A percentile compares a stretch with the other conserved stretches of the same genome.
phyloP scores from a whole-genome alignment of 371 early-diverging fungal genomes.

The Blakeslea trispora region DNA sequence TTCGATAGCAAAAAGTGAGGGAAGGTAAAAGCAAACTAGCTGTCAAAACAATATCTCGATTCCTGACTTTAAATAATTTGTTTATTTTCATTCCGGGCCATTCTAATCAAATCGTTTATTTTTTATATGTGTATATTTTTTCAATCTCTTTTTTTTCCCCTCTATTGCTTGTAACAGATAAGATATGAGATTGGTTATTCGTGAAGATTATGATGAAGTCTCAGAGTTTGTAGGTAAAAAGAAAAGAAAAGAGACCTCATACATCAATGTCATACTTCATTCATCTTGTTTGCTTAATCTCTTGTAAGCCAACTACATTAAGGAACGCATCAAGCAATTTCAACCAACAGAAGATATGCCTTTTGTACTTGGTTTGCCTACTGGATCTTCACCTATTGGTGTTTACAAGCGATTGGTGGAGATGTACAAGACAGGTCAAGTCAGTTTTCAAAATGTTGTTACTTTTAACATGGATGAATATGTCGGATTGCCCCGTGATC shows the following conservation, averaged over 20 bases:
- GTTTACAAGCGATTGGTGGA: constrained; percentile 63
- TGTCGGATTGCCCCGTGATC: constrained; percentile 65
- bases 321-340: constrained; percentile 71
- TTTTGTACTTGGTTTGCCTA: constrained; percentile 84
- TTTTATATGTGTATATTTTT: too few species aligned
- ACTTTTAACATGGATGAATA: constrained; percentile 71
- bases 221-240: constrained; percentile 60
- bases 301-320: constrained; percentile 25
- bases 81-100: too few species aligned
- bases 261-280: too few species aligned
- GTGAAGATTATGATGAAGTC: constrained; percentile 66
- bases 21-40: too few species aligned
- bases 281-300: too few species aligned
- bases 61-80: too few species aligned
- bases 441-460: constrained; percentile 64
- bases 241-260: too few species aligned
- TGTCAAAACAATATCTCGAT: too few species aligned
- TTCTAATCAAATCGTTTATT: too few species aligned
- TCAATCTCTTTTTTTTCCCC: constrained; percentile 1
- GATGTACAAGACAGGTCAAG: constrained; percentile 47
- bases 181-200: constrained; percentile 71
- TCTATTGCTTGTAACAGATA: neutral
- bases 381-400: constrained; percentile 78
- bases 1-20: too few species aligned
- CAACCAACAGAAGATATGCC: constrained; percentile 73